Evolutionary conservation across 495 filamentous ascomycete genomes (phyloP), one percentile per base, ranked within the genome.

Genomic region (Podospora bellae-mahoneyi): DNA sequence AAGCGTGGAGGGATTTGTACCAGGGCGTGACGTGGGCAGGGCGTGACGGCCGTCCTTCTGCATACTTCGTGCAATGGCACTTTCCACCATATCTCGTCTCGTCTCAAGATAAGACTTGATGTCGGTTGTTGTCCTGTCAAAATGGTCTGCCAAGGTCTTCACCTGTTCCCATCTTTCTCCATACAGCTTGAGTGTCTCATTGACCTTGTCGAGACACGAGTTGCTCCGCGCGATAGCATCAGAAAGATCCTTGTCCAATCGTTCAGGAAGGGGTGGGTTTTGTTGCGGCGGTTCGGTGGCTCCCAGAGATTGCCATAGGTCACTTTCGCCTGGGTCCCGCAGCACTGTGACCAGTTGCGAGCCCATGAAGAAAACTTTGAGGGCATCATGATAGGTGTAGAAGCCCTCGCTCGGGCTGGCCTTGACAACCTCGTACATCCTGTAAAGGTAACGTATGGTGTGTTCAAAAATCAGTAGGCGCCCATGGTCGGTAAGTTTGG

Each of bases 381-480:
- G 81, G 5, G 88, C 86, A 70, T 93, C 91, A 74, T 91, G 88
- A 72, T 89, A 92, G 6, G 89, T 91, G 64, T 90, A 89, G 69
- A 89, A 84, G n/a, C 81, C 83, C 27, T 72, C 76, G 67, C 84
- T 86, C 55, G 73, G 73, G n/a, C 77, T 69, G 66, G 80, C 81
- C 58, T 81, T 77, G 60, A 83, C 79, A 48, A 91, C 82, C 4
- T 84, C 80, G 66, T 81, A 79, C 69, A 92, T 84, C 61, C 81
- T 82, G 54, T 87, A 77, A 54, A 90, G 82, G 73, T 93, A 97
- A 53, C 87, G 84, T 66, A 94, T 86, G 71, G 87, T 88, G 71
- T 92, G 88, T 69, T 94, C 92, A 74, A 96, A 96, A 48, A 97
- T 89, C 39, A 95, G 82, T 10, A 86, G 78, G 70, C 90, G 88